Base-by-base conservation (phyloP, 2,329 filamentous ascomycete genomes). In the Aureobasidium sp. region DNA sequence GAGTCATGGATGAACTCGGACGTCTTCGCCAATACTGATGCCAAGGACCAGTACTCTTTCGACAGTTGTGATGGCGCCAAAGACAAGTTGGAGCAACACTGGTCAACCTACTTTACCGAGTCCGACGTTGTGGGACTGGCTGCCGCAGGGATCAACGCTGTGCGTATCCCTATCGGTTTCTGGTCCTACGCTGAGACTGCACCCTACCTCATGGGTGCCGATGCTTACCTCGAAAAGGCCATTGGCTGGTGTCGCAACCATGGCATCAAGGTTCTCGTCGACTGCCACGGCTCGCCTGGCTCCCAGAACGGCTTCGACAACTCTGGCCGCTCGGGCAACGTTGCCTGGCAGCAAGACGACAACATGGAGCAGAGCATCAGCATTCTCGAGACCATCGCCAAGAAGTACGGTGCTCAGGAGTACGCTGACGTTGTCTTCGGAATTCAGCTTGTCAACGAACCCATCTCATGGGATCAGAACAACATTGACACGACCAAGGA, bases 241-340 rank as follows among this genome's bases (percentile, higher is more conserved):
- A 62, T 65, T 45, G 58, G 61, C 20, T 65, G 64, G 64, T 62
- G 62, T 45, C 60, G 64, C 27, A 63, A 51, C 37, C 70, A 75
- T 17, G 75, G 75, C 2, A 68, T 81, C 47, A 77, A 79, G 67
- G 75, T 82, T 12, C 76, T 79, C 66, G 75, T 83, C 27, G 80
- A 82, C 39, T 49, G 68, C 68, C 7, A 97, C 90, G 0, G 89
- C 92, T 70, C 96, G 97, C 94, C 94, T 97, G 0, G 94, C 93
- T 74, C 62, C 12, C 64, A 65, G 29, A 65, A 65, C 27, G 64
- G 64, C 0, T 65, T 64, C n/a, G 64, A 65, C 51, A 65, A 65
- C 34, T 65, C 64, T 31, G 64, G 64, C n/a, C 64, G 59, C 29
- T 53, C 64, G 20, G 64, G 64, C 27, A 48, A 58, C 22, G 64